Base-by-base conservation (phyloP, 331 rosid species). In the Rhamnella rubrinervis region DNA sequence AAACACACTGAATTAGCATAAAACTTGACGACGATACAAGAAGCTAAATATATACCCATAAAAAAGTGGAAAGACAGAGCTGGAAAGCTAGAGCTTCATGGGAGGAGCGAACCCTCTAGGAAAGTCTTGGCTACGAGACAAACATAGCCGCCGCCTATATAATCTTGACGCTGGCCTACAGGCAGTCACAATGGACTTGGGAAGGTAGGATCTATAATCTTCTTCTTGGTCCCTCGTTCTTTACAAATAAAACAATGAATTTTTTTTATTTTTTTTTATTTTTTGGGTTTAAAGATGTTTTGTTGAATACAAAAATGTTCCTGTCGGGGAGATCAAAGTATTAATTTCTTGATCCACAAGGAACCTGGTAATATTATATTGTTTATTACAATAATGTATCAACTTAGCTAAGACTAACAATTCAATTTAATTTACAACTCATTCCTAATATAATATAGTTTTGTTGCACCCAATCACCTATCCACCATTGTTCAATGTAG, bases 131-230 rank as follows among this genome's bases (percentile, higher is more conserved):
- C 8, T 35, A 17, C 8, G 52, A 53, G 35, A 67, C 61, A 50
- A 53, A 41, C 16, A 10, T 26, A 57, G 73, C 73, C 73, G 56
- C 73, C 73, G 21, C 56, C 65, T 21, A 31, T 44, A 44, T 23
- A 23, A 44, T 44, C 16, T 2, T 9, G 49, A 44, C 1, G 15
- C 11, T 44, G 16, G 49, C 49, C 49, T 14, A 10, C 14, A 5
- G 53, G 68, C 68, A 64, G 68, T 46, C 68, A 6, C 56, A 21
- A 44, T 64, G 23, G 68, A 64, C 68, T 40, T 62, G 18, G 13
- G 28, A 0, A 8, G 51, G 35, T 4, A 26, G 46, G 26, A 18
- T 47, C 65, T 37, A 59, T 38, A 17, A 16, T 8, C 14, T 15
- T 8, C 31, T 2, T 23, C 6, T 46, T 47, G 2, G 6, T 13